These are phyloP conservation scores for Penicillium sp. DNA, from an alignment of 2,329 filamentous ascomycete genomes.

Conservation along the genomic window DNA sequence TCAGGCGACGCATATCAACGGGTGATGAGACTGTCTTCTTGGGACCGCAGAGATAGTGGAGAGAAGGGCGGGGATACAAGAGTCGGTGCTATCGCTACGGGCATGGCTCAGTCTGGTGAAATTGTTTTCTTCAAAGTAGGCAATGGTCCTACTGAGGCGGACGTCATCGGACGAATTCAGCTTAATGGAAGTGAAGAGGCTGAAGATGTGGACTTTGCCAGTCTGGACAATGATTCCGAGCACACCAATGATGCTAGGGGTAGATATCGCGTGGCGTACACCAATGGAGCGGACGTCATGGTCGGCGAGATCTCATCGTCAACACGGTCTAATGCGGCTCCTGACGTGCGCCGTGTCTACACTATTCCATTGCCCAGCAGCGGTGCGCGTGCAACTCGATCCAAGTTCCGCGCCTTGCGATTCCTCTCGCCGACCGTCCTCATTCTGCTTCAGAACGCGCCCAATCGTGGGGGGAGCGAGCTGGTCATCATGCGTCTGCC, in stretches of 20 bases:
- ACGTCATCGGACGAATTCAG: slow-evolving; percentile 51
- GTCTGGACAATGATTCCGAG: slow-evolving; percentile 21
- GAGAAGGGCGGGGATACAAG: slow-evolving; percentile 49
- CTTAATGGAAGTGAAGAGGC: slow-evolving; percentile 49
- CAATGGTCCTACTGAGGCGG: slow-evolving; percentile 45
- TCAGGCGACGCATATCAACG: slow-evolving; percentile 54
- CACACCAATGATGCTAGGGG: slow-evolving; percentile 12
- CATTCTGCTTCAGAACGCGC: slow-evolving; percentile 52
- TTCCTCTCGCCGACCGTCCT: slow-evolving; percentile 51
- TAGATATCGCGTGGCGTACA: slow-evolving; percentile 69
- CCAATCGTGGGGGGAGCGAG: slow-evolving; percentile 51
- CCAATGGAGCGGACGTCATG: slow-evolving; percentile 68
- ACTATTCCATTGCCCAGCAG: slow-evolving; percentile 37
- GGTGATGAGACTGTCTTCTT: slow-evolving; percentile 52
- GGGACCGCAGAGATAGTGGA: slow-evolving; percentile 20
- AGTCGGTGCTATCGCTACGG: slow-evolving; percentile 72
- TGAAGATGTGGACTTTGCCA: slow-evolving; percentile 41
- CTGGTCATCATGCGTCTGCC: slow-evolving; percentile 43
- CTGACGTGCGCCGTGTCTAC: slow-evolving; percentile 33
- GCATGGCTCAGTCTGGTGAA: slow-evolving; percentile 67
- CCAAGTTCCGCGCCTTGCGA: slow-evolving; percentile 52
- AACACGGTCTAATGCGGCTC: slow-evolving; percentile 39
- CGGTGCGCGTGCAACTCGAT: slow-evolving; percentile 27
- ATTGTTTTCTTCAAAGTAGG: slow-evolving; percentile 72
- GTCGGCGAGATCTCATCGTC: slow-evolving; percentile 54